Evolutionary conservation across 2,329 filamentous ascomycete species (phyloP).

Genomic region (Ceratocystis lukuohia): DNA sequence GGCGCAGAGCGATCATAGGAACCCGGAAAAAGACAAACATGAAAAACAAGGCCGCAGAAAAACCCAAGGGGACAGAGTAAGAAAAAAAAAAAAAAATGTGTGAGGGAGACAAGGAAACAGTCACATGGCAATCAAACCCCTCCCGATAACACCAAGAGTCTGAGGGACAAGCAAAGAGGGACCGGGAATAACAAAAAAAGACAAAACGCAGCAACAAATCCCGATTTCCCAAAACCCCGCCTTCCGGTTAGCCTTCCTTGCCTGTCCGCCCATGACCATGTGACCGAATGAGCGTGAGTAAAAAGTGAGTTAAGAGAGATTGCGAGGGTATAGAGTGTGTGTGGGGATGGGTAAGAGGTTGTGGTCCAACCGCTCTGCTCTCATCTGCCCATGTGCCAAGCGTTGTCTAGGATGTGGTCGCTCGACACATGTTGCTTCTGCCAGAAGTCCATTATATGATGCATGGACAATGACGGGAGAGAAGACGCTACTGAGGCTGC

Average conservation of each 20-base stretch:
- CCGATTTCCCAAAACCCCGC: constrained; percentile 10
- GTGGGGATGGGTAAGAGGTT: not conserved
- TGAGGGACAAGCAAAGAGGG: not conserved
- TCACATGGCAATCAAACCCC: not conserved
- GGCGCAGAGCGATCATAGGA: constrained; percentile 16
- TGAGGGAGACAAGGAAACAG: not conserved
- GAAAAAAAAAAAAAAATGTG: not conserved
- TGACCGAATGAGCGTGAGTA: constrained; percentile 10
- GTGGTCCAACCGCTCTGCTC: not conserved
- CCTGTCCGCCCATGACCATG: constrained; percentile 10
- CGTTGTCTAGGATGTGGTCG: constrained; percentile 1
- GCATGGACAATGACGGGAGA: not conserved
- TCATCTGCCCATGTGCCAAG: constrained; percentile 12
- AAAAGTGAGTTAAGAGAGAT: not conserved
- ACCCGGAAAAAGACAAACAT: constrained; percentile 8
- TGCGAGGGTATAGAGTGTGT: not conserved
- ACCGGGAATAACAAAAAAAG: constrained; percentile 4
- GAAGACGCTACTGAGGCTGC: not conserved
- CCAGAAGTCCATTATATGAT: not conserved
- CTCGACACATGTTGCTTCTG: constrained; percentile 3
- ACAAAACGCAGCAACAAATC: constrained; percentile 8
- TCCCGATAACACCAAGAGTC: constrained; percentile 2
- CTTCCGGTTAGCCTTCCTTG: not conserved
- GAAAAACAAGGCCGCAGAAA: constrained; percentile 11
- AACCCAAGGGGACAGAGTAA: constrained; percentile 4